Percentiles rank a stretch among this genome's conserved stretches.
phyloP scores from a whole-genome alignment of 257 asterid genomes.

The Scutellaria baicalensis region DNA sequence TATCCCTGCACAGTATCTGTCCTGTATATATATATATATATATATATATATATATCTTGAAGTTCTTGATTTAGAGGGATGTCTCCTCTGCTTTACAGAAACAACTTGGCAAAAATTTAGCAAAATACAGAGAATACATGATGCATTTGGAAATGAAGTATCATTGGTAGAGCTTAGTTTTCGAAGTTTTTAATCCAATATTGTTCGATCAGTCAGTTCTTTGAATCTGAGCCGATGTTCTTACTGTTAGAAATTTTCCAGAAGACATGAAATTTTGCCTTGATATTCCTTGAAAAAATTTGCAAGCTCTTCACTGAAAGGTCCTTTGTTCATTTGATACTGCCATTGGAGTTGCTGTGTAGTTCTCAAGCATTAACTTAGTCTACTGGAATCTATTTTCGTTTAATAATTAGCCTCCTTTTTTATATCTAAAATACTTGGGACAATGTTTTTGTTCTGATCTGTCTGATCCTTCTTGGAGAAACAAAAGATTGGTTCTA shows the following conservation, averaged over 20 bases:
- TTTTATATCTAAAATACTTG: no score
- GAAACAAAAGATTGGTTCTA: not conserved
- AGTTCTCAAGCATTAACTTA: not conserved
- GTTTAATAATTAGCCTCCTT: not conserved
- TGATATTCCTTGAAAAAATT: not conserved
- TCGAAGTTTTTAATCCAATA: not conserved
- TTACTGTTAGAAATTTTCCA: no score
- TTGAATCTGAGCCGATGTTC: not conserved
- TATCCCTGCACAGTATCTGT: no score
- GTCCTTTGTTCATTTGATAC: not conserved
- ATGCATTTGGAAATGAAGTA: no score
- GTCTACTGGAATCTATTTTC: not conserved
- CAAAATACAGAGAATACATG: not conserved
- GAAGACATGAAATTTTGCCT: not conserved
- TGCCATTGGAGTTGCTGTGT: not conserved
- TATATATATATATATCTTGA: no score
- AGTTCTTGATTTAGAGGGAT: no score
- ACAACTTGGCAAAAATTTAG: no score
- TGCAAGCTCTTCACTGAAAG: not conserved
- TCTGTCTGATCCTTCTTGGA: no score
- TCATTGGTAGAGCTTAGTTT: not conserved
- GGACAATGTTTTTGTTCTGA: no score
- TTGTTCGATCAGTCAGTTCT: not conserved
- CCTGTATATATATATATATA: no score
- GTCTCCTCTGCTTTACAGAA: no score